Evolutionary conservation across 2,329 filamentous ascomycete species (phyloP), one percentile per base, ranked within the genome.

Genomic region (Colletotrichum graminicola): DNA sequence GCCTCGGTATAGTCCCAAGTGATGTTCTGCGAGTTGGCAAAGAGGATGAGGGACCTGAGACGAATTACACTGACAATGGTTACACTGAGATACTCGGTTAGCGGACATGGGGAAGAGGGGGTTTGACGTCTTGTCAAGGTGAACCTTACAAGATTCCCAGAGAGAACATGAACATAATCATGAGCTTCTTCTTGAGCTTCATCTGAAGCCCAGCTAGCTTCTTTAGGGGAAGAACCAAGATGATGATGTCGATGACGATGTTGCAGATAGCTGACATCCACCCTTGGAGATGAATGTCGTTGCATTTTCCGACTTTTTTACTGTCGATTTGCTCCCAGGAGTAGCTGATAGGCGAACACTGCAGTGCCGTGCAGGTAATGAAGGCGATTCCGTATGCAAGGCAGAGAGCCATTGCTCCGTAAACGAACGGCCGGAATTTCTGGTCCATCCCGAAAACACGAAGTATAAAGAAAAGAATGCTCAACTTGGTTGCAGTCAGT

Each of bases 391-490:
- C 49, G 26, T 52, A 52, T 52, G 23, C 49, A 11, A 52, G 26
- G 26, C 49, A 52, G 26, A 52, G 49, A 21, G 2, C 49, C 49
- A 52, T 52, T 21, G 49, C 14, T 21, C 34, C 55, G 32, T 59
- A 59, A 21, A 59, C 55, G 23, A 43, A 12, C 1, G 16, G 39
- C 18, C 55, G 55, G 39, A 59, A 59, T 12, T 34, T 64, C 12
- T 52, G 59, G 39, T 77, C 74, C 18, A 73, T 73, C 2, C 26
- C 29, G 52, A 80, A 80, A 47, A 80, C 71, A 29, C 79, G 76
- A 1, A 81, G 74, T 56, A 77, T 78, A 66, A 80, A 77, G 69
- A 73, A 77, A 5, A 80, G 67, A 5, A 80, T 75, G 32, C 77
- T 76, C 32, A 79, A 73, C 59, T 79, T 79, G 62, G 77, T 76